Base-by-base conservation (phyloP, 352 stramenopile genomes). In the Elongisporangium anandrum region DNA sequence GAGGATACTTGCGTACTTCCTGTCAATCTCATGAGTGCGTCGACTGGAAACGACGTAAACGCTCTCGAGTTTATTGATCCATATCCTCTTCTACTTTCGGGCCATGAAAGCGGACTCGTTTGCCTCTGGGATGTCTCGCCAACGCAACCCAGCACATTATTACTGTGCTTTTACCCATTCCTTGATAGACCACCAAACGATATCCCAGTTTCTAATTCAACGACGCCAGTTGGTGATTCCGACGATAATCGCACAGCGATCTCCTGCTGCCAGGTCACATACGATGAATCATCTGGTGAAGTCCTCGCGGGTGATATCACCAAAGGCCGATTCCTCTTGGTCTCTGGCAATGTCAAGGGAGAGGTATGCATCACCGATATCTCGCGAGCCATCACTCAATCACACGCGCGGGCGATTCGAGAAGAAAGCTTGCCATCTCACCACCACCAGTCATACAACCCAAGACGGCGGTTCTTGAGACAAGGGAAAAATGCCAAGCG, bases 21-120 rank as follows among this genome's bases (percentile, higher is more conserved):
- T 2, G n/a, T 21, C 54, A 22, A 41, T 4, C 34, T 1, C 52
- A 20, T 56, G 61, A 50, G 38, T 15, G 20, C 52, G 41, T n/a
- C 24, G 6, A 39, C 59, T 0, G 61, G 62, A 9, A 70, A 61
- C 17, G 84, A 90, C 38, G 84, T 91, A 23, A 87, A 79, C 23
- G 71, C 73, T 15, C 65, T 93, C 3, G 74, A 83, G 54, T 93
- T 93, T 48, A 62, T 90, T 9, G 84, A 93, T 6, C 84, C 84
- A 26, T 90, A 90, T 63, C 84, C 84, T 3, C 52, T 93, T 21
- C 64, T 93, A 1, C 22, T 92, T 0, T 88, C 78, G 0, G 79
- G 76, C 1, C 81, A 92, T 57, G 84, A 92, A 59, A 92, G 87
- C 38, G 84, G 81, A 9, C 56, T 82, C 13, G 54, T 90, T 0